Percentiles rank a stretch among this genome's conserved stretches.
Conservation (phyloP, 2,329 filamentous ascomycete species). For the Botryotinia narcissicola region DNA sequence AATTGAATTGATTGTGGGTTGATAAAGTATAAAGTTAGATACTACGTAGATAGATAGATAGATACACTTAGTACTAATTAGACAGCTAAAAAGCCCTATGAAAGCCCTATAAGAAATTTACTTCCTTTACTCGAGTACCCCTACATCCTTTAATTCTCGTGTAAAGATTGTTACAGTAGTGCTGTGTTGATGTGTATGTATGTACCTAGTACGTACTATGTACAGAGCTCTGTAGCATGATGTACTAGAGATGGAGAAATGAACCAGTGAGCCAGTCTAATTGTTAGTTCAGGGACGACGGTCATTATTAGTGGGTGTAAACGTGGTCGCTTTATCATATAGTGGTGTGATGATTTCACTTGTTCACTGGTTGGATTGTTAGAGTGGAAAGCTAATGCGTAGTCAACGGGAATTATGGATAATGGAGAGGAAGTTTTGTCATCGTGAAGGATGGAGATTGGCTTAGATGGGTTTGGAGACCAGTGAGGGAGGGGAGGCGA, state of each 20-base stretch:
- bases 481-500: background rate
- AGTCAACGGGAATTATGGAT: background rate
- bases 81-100: background rate
- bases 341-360: background rate
- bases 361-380: background rate
- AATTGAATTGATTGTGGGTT: background rate
- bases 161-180: background rate
- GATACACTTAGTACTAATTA: too few relatives aligned
- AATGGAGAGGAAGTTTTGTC: background rate
- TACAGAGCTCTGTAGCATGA: background rate
- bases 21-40: background rate
- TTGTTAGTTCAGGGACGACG: background rate
- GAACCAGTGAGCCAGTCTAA: background rate
- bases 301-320: background rate
- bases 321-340: background rate
- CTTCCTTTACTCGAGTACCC: background rate
- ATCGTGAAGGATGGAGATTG: constrained; percentile 2
- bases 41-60: background rate
- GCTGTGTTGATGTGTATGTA: background rate
- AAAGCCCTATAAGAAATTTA: background rate
- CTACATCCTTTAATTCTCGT: background rate
- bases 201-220: background rate
- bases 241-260: background rate
- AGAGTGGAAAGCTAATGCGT: background rate
- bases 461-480: background rate